Conservation (phyloP, 345 rosid species). For the Eucalyptus regnans region DNA sequence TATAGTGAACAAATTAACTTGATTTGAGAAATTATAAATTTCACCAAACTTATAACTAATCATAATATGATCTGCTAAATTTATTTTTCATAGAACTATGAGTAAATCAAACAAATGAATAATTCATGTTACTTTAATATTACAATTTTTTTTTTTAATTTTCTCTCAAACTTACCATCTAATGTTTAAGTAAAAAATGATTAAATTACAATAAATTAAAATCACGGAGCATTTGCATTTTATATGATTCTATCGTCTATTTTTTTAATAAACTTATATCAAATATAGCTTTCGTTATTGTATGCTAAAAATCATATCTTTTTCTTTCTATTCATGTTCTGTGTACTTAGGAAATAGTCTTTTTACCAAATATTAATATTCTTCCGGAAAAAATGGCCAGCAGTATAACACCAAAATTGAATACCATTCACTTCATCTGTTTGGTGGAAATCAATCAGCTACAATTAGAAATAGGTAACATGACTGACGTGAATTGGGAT, state of each 20-base stretch:
- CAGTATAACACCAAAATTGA: conserved; percentile 88
- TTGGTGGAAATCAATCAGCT: conserved; percentile 90
- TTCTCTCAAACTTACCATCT: accelerated
- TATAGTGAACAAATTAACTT: neutral
- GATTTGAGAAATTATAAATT: neutral
- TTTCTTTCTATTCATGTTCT: neutral
- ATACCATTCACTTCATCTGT: conserved; percentile 81
- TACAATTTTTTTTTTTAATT: neutral
- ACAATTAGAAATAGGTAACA: neutral
- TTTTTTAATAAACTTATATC: neutral
- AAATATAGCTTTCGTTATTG: neutral
- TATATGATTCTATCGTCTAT: neutral
- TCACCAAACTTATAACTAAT: neutral
- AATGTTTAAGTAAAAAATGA: neutral
- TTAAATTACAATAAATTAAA: neutral
- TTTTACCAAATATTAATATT: neutral
- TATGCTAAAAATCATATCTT: neutral
- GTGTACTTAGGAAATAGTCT: neutral
- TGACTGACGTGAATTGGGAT: neutral
- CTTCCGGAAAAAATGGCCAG: conserved; percentile 63
- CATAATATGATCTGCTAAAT: neutral
- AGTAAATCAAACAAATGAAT: neutral
- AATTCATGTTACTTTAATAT: neutral
- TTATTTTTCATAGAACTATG: neutral
- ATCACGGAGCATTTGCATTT: neutral